phyloP scores from a whole-genome alignment of 2,329 filamentous ascomycete species.

The Didymella arachidicola region DNA sequence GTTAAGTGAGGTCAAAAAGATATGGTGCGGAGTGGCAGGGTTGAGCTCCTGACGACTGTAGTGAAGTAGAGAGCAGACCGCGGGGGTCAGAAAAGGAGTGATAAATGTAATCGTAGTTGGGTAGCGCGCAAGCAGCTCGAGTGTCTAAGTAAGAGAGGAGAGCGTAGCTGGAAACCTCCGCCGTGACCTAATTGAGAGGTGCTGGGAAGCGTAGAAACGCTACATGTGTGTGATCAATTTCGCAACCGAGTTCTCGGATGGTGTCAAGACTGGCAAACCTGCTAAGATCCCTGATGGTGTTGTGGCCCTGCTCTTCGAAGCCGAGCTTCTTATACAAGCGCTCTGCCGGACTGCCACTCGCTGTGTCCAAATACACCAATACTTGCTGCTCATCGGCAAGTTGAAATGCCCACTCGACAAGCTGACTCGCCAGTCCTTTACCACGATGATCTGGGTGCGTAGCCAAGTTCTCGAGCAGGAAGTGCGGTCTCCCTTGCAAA shows the following conservation, averaged over 20 bases:
- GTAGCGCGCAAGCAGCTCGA: not conserved
- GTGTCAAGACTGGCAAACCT: conserved; percentile 15
- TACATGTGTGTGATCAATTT: conserved; percentile 9
- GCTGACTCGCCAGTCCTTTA: conserved; percentile 31
- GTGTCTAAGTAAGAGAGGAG: not conserved
- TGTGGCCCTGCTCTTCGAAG: conserved; percentile 32
- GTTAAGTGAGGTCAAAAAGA: not conserved
- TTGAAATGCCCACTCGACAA: conserved; percentile 27
- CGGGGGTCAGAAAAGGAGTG: not conserved
- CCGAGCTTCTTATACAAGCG: conserved; percentile 37
- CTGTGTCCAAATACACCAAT: conserved; percentile 40
- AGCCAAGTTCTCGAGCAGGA: conserved; percentile 38
- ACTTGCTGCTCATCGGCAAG: conserved; percentile 28
- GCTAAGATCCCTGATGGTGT: conserved; percentile 29
- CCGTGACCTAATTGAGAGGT: not conserved
- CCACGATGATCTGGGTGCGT: conserved; percentile 38
- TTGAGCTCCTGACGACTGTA: not conserved
- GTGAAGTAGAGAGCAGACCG: not conserved
- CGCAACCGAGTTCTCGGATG: not conserved
- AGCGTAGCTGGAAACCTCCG: not conserved
- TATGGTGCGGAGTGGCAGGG: not conserved
- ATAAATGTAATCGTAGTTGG: not conserved
- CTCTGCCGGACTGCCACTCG: conserved; percentile 35
- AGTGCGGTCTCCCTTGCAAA: conserved; percentile 27
- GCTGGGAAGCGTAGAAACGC: conserved; percentile 12